Evolutionary conservation across 164 flowering plant species (phyloP).

Genomic region (Aristolochia californica): DNA sequence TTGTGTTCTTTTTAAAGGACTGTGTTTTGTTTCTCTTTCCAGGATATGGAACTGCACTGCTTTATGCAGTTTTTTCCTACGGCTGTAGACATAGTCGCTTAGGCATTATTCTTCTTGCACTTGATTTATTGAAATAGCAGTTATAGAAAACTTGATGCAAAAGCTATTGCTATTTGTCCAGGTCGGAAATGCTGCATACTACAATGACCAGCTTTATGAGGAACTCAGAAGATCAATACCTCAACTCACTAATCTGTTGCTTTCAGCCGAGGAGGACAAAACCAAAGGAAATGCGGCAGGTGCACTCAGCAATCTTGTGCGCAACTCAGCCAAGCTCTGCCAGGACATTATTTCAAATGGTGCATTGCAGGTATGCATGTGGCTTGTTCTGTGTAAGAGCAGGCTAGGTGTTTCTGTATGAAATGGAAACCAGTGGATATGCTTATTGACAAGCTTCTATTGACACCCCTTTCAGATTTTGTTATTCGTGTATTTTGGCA

Average conservation of each 20-base stretch:
- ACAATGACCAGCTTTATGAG: slow-evolving; percentile 73
- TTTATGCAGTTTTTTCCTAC: no score
- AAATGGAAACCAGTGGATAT: background rate
- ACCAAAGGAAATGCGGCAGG: slow-evolving; percentile 98
- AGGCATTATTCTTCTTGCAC: background rate
- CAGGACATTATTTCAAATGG: slow-evolving; percentile 84
- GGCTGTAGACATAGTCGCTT: background rate
- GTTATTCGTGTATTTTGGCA: no score
- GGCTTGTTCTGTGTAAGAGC: background rate
- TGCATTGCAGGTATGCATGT: slow-evolving; percentile 67
- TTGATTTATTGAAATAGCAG: background rate
- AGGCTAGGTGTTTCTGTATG: background rate
- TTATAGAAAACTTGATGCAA: background rate
- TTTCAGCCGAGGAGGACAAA: slow-evolving; percentile 80
- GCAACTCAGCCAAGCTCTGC: slow-evolving; percentile 79
- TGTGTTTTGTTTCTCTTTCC: no score
- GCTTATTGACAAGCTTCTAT: background rate
- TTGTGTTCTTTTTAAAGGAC: no score
- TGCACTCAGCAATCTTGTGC: slow-evolving; percentile 92
- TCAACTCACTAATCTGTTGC: slow-evolving; percentile 54
- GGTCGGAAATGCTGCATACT: slow-evolving; percentile 99
- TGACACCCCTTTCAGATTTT: background rate
- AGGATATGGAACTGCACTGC: no score
- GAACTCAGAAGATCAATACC: slow-evolving; percentile 85
- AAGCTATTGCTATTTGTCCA: slow-evolving; percentile 19